phyloP scores from a whole-genome alignment of 2,329 filamentous ascomycete genomes.

The Talaromyces sp. region DNA sequence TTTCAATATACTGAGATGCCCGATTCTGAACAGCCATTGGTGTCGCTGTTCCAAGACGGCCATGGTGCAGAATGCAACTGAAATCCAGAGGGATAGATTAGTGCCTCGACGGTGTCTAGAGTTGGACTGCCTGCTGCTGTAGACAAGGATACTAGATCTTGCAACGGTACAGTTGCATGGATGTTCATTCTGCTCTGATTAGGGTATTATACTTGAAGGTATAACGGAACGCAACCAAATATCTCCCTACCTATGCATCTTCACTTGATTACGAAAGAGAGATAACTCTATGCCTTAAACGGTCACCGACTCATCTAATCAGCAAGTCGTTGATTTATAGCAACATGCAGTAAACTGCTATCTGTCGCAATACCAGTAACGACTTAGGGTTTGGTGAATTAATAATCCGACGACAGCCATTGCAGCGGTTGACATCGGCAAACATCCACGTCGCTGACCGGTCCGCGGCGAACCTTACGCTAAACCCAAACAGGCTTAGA shows the following conservation, averaged over 20 bases:
- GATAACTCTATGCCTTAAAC: not conserved
- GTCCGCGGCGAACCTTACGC: slow-evolving; percentile 14
- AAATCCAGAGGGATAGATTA: no score
- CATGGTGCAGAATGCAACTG: not conserved
- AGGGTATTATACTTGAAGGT: not conserved
- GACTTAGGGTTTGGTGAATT: slow-evolving; percentile 33
- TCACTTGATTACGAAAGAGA: not conserved
- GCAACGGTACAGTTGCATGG: not conserved
- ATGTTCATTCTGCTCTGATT: not conserved
- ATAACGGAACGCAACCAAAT: not conserved
- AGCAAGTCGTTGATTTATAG: not conserved
- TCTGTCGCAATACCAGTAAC: not conserved
- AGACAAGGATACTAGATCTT: not conserved
- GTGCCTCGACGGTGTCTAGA: not conserved
- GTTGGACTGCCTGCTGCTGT: not conserved
- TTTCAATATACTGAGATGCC: not conserved
- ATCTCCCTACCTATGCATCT: not conserved
- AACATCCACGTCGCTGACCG: not conserved
- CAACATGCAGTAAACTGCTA: not conserved
- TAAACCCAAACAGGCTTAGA: not conserved
- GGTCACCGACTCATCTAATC: not conserved
- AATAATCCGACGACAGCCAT: slow-evolving; percentile 52
- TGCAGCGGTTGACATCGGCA: slow-evolving; percentile 5
- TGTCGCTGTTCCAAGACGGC: not conserved
- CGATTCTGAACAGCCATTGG: not conserved